A percentile compares a stretch with the other conserved stretches of the same genome.
phyloP scores from a whole-genome alignment of 306 rosid species.

The Cicer bijugum region DNA sequence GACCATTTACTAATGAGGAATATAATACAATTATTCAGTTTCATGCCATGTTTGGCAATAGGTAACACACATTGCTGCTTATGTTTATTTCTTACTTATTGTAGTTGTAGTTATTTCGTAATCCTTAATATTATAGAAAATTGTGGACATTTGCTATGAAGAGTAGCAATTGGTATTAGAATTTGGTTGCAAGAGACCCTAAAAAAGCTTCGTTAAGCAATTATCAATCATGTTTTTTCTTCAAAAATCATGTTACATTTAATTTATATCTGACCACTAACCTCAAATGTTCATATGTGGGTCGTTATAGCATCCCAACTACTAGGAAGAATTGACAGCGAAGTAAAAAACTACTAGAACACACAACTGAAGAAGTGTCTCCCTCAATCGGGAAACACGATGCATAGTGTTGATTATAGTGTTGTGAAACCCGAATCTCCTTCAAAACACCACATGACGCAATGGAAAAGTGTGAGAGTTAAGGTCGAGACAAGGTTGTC shows the following conservation, averaged over 20 bases:
- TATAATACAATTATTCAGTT: slow-evolving; percentile 48
- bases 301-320: slow-evolving; percentile 61
- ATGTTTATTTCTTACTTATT: not conserved
- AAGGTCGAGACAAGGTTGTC: slow-evolving; percentile 55
- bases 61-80: slow-evolving; percentile 33
- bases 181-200: no score
- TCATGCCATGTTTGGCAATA: slow-evolving; percentile 56
- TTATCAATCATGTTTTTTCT: no score
- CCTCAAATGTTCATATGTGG: slow-evolving; percentile 41
- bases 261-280: not conserved
- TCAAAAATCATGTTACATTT: no score
- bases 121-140: no score
- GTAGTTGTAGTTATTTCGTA: no score
- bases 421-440: slow-evolving; percentile 33
- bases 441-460: slow-evolving; percentile 42
- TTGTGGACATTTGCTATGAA: no score
- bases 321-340: slow-evolving; percentile 63
- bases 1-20: slow-evolving; percentile 54
- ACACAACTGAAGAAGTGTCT: slow-evolving; percentile 55
- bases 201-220: no score
- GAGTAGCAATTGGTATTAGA: no score
- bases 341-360: slow-evolving; percentile 64
- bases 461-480: slow-evolving; percentile 53
- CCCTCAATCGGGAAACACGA: not conserved
- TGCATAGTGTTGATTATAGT: no score